Percentiles rank a stretch among this genome's conserved stretches.
Evolutionary conservation across 139 green algal species (phyloP).

Genomic region (Picochlorum sp.): DNA sequence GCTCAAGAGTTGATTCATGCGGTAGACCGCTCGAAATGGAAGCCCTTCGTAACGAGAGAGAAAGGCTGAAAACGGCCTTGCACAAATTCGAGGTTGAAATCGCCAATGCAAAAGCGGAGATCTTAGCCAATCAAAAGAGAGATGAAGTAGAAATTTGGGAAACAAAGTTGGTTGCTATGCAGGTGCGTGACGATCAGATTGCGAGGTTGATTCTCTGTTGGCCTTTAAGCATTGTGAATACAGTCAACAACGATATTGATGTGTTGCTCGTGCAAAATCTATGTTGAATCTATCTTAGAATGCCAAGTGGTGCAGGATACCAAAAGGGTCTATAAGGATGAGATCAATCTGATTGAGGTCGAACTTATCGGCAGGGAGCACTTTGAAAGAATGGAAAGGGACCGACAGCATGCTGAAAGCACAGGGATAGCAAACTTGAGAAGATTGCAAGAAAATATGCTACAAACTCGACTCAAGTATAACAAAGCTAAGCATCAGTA

Average conservation of each 20-base stretch:
- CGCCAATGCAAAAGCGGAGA: slow-evolving; percentile 10
- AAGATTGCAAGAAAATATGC: slow-evolving; percentile 37
- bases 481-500: slow-evolving; percentile 47
- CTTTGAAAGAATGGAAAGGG: slow-evolving; percentile 5
- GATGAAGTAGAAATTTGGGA: slow-evolving; percentile 37
- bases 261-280: no score
- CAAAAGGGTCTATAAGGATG: slow-evolving; percentile 28
- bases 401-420: slow-evolving; percentile 25
- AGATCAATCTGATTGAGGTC: slow-evolving; percentile 36
- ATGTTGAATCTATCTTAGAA: background rate
- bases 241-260: no score
- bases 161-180: slow-evolving; percentile 34
- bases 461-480: slow-evolving; percentile 24
- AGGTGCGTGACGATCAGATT: slow-evolving; percentile 14
- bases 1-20: slow-evolving; percentile 2
- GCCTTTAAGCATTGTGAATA: background rate
- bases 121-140: background rate
- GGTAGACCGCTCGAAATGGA: slow-evolving; percentile 12
- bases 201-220: background rate
- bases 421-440: slow-evolving; percentile 12
- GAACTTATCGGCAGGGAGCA: slow-evolving; percentile 32
- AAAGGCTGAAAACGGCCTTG: slow-evolving; percentile 20
- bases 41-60: slow-evolving; percentile 15
- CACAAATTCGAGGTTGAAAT: slow-evolving; percentile 17
- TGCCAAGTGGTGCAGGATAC: slow-evolving; percentile 30